Evolutionary conservation across 495 filamentous ascomycete species (phyloP), one percentile per base, ranked within the genome.

Genomic region (Cairneyella variabilis): DNA sequence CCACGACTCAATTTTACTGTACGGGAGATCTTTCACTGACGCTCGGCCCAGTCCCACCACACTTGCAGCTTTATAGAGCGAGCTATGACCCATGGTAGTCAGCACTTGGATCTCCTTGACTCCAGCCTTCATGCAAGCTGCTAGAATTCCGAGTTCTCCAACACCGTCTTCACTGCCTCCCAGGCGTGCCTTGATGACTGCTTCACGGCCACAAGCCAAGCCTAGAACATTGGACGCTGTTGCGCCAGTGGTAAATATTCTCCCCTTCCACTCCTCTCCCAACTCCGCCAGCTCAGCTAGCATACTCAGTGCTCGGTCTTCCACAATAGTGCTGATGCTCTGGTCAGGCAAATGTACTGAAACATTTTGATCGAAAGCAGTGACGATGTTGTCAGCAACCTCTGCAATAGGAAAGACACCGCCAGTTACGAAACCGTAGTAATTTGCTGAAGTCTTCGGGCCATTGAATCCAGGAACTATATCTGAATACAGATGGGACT

Each of bases 381-480:
- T 84, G 43, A 91, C 90, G 11, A 96, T 69, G 61, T 85, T 83
- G 64, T 97, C 91, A 0, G 88, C 92, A n/a, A 89, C 77, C 28
- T 84, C 73, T 26, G 90, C 90, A n/a, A 89, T 82, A 0, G 90
- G 89, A 2, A 89, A 89, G 26, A 73, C 69, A 14, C 89, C 88
- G 17, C 92, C 92, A 0, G 86, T 95, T 6, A 97, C 83, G 62
- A 96, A 96, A 21, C 90, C 91, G 68, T 87, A 93, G 73, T 95
- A 97, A 54, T 64, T 60, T 2, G 54, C 37, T 1, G 61, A 56
- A 3, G 53, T 60, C 38, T 64, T 64, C 6, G 54, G 52, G 1
- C 61, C 61, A 41, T 64, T 64, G 55, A 64, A 64, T 0, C 44
- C 61, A 5, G 51, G 57, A 12, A 41, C 26, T 20, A 64, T 32